Evolutionary conservation across 176 grass and related monocot species (phyloP), one percentile per base, ranked within the genome.

Genomic region (Carex cristatella): DNA sequence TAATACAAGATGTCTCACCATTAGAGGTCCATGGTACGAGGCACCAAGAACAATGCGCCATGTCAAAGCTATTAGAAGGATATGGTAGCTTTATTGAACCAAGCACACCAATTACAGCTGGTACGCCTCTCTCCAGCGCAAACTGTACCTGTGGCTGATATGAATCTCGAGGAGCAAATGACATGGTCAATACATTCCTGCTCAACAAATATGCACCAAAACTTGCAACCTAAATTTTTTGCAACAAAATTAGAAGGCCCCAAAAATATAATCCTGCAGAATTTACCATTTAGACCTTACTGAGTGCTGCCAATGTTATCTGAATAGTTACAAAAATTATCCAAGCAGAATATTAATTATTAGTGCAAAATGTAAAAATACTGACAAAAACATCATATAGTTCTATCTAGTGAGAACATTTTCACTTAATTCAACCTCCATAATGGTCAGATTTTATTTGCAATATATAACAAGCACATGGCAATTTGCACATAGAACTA

Each of bases 31-130:
- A 97, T 35, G 87, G 92, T 85, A 97, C 87, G 58, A 97, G 87
- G 89, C 94, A 97, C 63, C 88, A 87, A 7, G 94, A 97, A 82
- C 94, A 97, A 85, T 97, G 94, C 35, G 94, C 94, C 94, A 94
- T 92, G 84, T 97, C 92, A 88, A 97, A 97, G 53, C 48, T 85
- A 59, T 79, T 88, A 38, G 92, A 89, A 38, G 94, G 90, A 71
- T 91, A 97, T 33, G 92, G 86, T 58, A 94, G 86, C 44, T 86
- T 92, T 61, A 90, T 90, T 63, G 94, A 94, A 70, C 91, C 92
- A 78, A 94, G 82, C 58, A 94, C 90, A 84, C 90, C 94, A 33
- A 97, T 90, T 82, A 94, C 90, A 85, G 94, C 94, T 86, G 94
- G 94, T 51, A 97, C 86, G 4, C 94, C 94, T 88, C 92, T 90